Percentiles rank a stretch among this genome's conserved stretches.
Conservation (phyloP, 257 asterid genomes). For the Solanum chiquidenum region DNA sequence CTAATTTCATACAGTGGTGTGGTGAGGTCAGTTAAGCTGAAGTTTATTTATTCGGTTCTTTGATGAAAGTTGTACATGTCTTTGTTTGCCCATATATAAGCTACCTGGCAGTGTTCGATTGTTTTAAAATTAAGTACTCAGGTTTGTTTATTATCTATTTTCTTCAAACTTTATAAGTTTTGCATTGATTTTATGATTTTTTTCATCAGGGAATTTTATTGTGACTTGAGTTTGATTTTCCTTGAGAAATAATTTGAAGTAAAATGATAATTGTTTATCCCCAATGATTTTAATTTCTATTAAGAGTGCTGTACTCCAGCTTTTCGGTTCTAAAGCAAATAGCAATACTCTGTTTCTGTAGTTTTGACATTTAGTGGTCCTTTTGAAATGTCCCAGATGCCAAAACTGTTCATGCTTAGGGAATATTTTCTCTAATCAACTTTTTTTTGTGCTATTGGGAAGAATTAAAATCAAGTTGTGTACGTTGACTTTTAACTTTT, state of each 20-base stretch:
- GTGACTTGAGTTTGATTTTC: neutral
- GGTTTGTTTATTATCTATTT: neutral
- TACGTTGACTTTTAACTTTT: neutral
- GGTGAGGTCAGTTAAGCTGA: neutral
- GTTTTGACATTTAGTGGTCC: neutral
- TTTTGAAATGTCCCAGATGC: neutral
- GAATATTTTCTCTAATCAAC: neutral
- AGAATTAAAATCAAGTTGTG: neutral
- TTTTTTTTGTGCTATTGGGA: neutral
- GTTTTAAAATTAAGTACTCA: neutral
- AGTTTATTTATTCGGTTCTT: neutral
- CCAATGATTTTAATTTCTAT: neutral
- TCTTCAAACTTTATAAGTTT: neutral
- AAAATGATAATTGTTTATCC: neutral
- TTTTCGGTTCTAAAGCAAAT: neutral
- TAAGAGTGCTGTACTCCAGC: neutral
- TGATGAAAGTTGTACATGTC: neutral
- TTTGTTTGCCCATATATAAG: neutral
- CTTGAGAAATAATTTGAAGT: neutral
- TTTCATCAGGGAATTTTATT: neutral
- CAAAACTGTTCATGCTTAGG: neutral
- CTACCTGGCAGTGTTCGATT: neutral
- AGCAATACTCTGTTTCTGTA: neutral
- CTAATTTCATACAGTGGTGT: neutral
- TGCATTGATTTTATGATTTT: neutral